Evolutionary conservation across 176 grass and related monocot genomes (phyloP).

Genomic region (Oryza rufipogon): DNA sequence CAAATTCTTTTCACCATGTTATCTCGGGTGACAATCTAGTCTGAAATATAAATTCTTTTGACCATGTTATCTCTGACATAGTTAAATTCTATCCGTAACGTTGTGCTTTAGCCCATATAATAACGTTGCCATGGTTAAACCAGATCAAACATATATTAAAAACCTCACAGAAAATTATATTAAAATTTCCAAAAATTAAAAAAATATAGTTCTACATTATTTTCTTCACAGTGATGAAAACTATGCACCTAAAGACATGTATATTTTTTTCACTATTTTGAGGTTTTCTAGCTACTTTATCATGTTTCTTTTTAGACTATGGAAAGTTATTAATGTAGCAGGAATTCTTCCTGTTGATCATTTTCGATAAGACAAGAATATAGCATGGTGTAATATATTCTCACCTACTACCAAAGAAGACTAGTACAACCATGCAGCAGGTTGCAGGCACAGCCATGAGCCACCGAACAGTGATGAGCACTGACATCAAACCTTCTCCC

Average conservation of each 20-base stretch:
- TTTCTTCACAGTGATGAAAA: no score
- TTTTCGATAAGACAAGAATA: neutral
- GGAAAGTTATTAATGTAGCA: neutral
- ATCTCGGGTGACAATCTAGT: no score
- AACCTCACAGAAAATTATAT: no score
- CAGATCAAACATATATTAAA: no score
- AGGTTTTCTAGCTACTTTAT: neutral
- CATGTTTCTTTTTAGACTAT: neutral
- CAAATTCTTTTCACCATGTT: no score
- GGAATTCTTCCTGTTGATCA: neutral
- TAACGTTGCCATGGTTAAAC: neutral
- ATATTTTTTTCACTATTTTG: neutral
- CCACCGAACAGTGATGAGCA: neutral
- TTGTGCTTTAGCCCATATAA: neutral
- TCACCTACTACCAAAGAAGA: neutral
- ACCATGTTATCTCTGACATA: no score
- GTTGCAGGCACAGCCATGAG: neutral
- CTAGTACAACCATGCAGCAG: neutral
- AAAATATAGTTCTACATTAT: no score
- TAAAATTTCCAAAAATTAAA: no score
- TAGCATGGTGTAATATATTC: neutral
- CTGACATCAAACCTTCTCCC: neutral
- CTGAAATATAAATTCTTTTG: no score
- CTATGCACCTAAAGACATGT: no score
- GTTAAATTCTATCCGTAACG: fast-evolving